Conservation (phyloP, 192 early-diverging fungal genomes). For the Coemansia sp. region DNA sequence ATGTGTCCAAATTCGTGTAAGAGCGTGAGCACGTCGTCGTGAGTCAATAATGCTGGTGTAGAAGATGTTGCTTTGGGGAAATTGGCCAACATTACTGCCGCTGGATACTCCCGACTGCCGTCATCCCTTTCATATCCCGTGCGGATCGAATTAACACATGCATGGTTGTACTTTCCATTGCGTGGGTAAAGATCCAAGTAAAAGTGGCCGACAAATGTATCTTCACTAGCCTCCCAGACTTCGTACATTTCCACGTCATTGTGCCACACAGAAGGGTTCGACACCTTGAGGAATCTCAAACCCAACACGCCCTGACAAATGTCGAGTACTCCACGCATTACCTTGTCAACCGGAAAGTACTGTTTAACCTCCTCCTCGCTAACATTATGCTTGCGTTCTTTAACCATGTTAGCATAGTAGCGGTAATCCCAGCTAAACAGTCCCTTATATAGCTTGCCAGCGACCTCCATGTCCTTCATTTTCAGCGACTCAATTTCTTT, state of each 20-base stretch:
- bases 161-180: conserved; percentile 67
- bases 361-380: conserved; percentile 72
- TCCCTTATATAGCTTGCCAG: conserved; percentile 55
- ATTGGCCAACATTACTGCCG: conserved; percentile 65
- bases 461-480: conserved; percentile 47
- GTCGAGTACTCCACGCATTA: conserved; percentile 65
- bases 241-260: conserved; percentile 73
- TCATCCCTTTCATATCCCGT: conserved; percentile 52
- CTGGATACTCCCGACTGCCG: conserved; percentile 56
- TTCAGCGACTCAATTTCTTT: conserved; percentile 66
- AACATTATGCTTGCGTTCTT: conserved; percentile 68
- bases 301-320: conserved; percentile 75
- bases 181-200: conserved; percentile 74
- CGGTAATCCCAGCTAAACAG: conserved; percentile 70
- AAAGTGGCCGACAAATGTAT: conserved; percentile 64
- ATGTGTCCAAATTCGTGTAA: conserved; percentile 80
- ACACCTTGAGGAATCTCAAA: conserved; percentile 61
- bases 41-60: conserved; percentile 71
- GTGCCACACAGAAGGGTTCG: conserved; percentile 69
- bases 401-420: conserved; percentile 70
- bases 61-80: conserved; percentile 63
- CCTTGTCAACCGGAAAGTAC: conserved; percentile 68
- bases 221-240: conserved; percentile 58
- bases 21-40: conserved; percentile 75
- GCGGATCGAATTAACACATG: conserved; percentile 70